Percentiles rank a stretch among this genome's conserved stretches.
Evolutionary conservation across 1,139 yeast species (phyloP).

Genomic region (Taphrina sp.): DNA sequence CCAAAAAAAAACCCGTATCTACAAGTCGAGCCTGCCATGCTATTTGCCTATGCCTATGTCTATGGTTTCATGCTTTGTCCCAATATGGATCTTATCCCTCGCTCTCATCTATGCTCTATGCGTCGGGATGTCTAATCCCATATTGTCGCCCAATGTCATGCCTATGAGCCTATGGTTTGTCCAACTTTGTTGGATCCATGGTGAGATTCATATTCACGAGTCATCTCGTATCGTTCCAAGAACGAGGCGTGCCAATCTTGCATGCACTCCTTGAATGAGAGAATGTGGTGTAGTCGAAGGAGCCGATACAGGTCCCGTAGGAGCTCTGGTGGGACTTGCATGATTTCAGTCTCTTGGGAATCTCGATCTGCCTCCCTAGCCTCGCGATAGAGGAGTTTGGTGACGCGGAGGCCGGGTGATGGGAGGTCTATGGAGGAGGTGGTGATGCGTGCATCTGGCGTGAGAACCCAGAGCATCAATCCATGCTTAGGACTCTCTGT

Average conservation of each 20-base stretch:
- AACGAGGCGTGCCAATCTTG: constrained; percentile 2
- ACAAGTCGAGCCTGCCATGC: too few relatives aligned
- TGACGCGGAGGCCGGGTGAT: neutral
- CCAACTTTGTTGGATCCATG: too few relatives aligned
- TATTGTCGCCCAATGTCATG: too few relatives aligned
- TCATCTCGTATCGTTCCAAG: constrained; percentile 2
- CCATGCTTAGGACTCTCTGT: too few relatives aligned
- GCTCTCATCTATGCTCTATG: too few relatives aligned
- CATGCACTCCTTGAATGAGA: neutral
- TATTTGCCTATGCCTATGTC: too few relatives aligned
- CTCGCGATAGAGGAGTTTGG: constrained; percentile 3
- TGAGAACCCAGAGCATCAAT: constrained; percentile 17
- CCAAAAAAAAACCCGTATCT: too few relatives aligned
- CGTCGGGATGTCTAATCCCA: too few relatives aligned
- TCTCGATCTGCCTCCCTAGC: neutral
- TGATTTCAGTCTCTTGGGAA: neutral
- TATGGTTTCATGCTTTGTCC: too few relatives aligned
- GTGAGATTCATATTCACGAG: too few relatives aligned
- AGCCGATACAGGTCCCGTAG: neutral
- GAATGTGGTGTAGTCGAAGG: neutral
- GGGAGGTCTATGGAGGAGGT: neutral
- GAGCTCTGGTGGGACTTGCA: neutral
- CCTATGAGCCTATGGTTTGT: too few relatives aligned
- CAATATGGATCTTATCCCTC: too few relatives aligned
- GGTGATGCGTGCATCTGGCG: constrained; percentile 15